These are phyloP conservation scores for Salix purpurea DNA, from an alignment of 345 rosid species.

Conservation along the genomic window DNA sequence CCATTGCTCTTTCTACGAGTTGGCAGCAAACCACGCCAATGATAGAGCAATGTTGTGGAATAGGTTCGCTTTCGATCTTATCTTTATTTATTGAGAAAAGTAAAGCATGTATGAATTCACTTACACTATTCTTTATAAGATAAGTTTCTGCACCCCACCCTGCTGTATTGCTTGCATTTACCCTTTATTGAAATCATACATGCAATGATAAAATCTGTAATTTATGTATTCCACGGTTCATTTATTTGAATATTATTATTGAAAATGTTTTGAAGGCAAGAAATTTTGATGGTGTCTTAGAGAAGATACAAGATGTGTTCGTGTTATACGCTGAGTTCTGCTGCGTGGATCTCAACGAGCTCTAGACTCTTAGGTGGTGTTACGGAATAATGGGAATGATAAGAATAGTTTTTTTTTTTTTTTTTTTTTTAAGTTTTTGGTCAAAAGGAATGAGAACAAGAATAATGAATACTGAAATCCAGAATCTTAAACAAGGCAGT, in stretches of 20 bases:
- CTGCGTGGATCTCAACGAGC: background rate
- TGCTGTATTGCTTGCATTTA: background rate
- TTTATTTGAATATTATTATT: background rate
- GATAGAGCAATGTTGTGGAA: conserved; percentile 11
- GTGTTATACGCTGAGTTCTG: background rate
- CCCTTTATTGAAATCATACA: too few relatives aligned
- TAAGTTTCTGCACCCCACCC: background rate
- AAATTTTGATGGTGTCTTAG: background rate
- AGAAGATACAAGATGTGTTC: background rate
- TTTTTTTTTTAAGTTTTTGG: too few relatives aligned
- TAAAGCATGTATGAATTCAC: background rate
- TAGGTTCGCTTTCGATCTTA: background rate
- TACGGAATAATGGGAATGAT: too few relatives aligned
- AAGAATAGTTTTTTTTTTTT: too few relatives aligned
- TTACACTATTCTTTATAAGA: background rate
- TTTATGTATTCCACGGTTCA: background rate
- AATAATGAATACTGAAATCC: too few relatives aligned
- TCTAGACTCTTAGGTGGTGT: background rate
- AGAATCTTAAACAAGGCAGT: too few relatives aligned
- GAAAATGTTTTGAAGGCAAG: background rate
- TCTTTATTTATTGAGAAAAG: background rate
- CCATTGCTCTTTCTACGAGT: background rate
- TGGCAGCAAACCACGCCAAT: conserved; percentile 7
- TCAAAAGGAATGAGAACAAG: too few relatives aligned
- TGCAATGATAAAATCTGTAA: background rate